Evolutionary conservation across 164 flowering plant genomes (phyloP).

Genomic region (Macadamia integrifolia): DNA sequence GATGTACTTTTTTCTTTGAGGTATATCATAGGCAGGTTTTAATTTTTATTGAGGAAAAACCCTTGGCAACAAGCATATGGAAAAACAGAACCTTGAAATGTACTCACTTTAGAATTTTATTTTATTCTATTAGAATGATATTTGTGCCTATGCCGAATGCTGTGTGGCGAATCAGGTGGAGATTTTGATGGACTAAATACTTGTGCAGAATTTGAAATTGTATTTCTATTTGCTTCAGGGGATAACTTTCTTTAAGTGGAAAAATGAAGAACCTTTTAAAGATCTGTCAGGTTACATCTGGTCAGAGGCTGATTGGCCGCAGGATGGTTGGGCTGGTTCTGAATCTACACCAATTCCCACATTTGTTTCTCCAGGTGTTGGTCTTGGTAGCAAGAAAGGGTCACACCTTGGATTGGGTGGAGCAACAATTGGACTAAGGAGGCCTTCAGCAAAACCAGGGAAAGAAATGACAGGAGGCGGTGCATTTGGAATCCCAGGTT

Average conservation of each 20-base stretch:
- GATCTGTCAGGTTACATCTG: conserved; percentile 56
- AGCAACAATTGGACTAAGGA: conserved; percentile 59
- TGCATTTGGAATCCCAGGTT: conserved; percentile 73
- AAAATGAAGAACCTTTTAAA: conserved; percentile 27
- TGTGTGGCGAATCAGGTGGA: too few species aligned
- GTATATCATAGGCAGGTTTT: too few species aligned
- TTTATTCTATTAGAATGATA: too few species aligned
- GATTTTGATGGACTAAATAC: too few species aligned
- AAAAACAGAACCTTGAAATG: too few species aligned
- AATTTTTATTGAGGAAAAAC: too few species aligned
- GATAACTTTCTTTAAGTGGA: conserved; percentile 58
- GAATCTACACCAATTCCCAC: conserved; percentile 81
- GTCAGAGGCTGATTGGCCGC: conserved; percentile 94
- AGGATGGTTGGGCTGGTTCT: conserved; percentile 77
- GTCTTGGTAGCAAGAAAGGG: conserved; percentile 66
- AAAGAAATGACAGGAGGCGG: conserved; percentile 62
- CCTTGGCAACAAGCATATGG: too few species aligned
- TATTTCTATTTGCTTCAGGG: conserved; percentile 50
- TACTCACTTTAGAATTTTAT: too few species aligned
- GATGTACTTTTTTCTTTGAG: too few species aligned
- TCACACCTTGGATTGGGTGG: conserved; percentile 83
- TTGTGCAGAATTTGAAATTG: background rate
- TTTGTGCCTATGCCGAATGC: too few species aligned
- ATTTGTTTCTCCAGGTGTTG: conserved; percentile 71
- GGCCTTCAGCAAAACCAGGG: conserved; percentile 52